These are phyloP conservation scores for Heritiera littoralis DNA, from an alignment of 345 rosid species.

Conservation along the genomic window DNA sequence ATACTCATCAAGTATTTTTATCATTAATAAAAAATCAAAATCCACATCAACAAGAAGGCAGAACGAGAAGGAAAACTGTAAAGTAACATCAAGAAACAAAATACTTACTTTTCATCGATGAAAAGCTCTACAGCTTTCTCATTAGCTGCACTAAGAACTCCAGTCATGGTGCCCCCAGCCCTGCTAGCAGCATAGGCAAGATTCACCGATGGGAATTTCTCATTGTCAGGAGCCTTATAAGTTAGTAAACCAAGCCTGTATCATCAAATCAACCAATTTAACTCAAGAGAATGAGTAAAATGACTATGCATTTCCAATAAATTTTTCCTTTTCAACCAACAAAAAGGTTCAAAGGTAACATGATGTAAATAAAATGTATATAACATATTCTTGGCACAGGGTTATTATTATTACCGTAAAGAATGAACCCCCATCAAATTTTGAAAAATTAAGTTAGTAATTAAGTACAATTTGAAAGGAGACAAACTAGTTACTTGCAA, in stretches of 20 bases:
- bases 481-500: slow-evolving; percentile 63
- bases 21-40: not conserved
- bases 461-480: slow-evolving; percentile 16
- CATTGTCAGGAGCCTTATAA: slow-evolving; percentile 79
- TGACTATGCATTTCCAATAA: not conserved
- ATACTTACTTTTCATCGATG: slow-evolving; percentile 71
- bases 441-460: not conserved
- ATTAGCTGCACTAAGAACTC: slow-evolving; percentile 94
- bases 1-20: not conserved
- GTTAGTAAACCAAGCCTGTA: slow-evolving; percentile 89
- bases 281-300: not conserved
- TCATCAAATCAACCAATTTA: slow-evolving; percentile 14
- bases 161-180: slow-evolving; percentile 99
- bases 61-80: not conserved
- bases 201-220: slow-evolving; percentile 90
- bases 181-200: slow-evolving; percentile 95
- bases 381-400: not conserved
- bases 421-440: not conserved
- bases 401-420: not conserved
- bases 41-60: not conserved
- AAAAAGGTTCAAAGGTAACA: not conserved
- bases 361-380: not conserved
- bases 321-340: not conserved
- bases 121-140: slow-evolving; percentile 87
- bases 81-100: not conserved